Base-by-base conservation (phyloP, 257 asterid species). In the Solanum etuberosum region DNA sequence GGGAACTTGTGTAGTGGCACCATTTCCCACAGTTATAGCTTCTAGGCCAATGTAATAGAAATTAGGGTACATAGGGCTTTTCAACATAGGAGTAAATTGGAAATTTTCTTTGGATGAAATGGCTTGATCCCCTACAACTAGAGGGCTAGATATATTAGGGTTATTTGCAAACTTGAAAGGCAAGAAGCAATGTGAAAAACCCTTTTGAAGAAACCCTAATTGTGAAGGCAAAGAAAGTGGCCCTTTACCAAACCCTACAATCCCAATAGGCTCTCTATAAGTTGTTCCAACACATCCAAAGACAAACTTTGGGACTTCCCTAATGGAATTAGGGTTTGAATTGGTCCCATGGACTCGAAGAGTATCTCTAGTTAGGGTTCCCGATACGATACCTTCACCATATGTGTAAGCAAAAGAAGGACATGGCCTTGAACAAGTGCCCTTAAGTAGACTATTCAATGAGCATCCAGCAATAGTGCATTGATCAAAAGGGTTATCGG, bases 371-470 rank as follows among this genome's bases (percentile, higher is more conserved):
- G 93, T 89, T 16, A 94, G 95, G 54, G 91, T 86, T 70, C 97
- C 98, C 23, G 88, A 73, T 68, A 92, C 96, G 1, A 89, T 68
- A 2, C 98, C 98, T 27, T 89, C 95, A 20, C 94, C 96, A 31
- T 95, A 95, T 2, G 97, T 92, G 89, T 95, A 95, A 21, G 98
- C 94, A 88, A 95, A 95, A 42, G 95, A 86, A 87, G 98, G 98
- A 92, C 98, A 95, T 16, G 98, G 95, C 87, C 97, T 89, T 35
- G n/a, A 86, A 83, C 98, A 95, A 3, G 91, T 90, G 73, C 92
- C 90, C 10, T 86, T 86, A 37, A 95, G 57, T 14, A 90, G 88
- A 87, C 92, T 88, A 61, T 67, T 91, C 90, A 95, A 87, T 2
- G 97, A 92, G 90, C 97, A 95, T 7, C 98, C 96, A 1, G 96